A percentile compares a stretch with the other conserved stretches of the same genome.
These are phyloP conservation scores for Hansenula sp. DNA, from an alignment of 1,139 yeast genomes.

Conservation along the genomic window DNA sequence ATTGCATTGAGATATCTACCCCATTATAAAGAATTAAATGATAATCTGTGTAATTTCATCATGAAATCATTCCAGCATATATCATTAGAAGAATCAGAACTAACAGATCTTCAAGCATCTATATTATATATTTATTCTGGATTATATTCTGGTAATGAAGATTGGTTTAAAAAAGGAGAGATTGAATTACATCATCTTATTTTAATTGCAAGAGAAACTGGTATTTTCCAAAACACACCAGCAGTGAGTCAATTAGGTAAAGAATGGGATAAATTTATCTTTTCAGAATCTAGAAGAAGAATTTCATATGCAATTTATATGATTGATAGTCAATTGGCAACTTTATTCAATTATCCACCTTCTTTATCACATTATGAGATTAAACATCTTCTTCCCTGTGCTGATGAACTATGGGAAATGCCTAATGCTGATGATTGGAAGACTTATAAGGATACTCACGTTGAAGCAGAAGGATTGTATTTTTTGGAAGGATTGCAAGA, in stretches of 20 bases:
- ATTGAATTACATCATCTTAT: neutral
- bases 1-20: neutral
- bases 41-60: neutral
- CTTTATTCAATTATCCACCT: slow-evolving; percentile 3
- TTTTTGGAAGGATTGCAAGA: slow-evolving; percentile 1
- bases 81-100: neutral
- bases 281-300: slow-evolving; percentile 2
- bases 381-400: slow-evolving; percentile 2
- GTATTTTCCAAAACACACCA: neutral
- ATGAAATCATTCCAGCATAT: neutral
- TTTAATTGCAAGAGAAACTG: neutral
- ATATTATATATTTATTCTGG: neutral
- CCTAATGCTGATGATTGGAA: neutral
- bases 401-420: slow-evolving; percentile 2
- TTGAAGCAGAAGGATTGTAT: neutral
- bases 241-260: neutral
- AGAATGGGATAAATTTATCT: slow-evolving; percentile 1
- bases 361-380: slow-evolving; percentile 2
- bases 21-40: neutral
- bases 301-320: slow-evolving; percentile 1
- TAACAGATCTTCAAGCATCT: neutral
- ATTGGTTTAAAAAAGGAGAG: neutral
- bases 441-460: neutral
- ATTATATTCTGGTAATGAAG: neutral
- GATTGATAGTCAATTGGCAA: slow-evolving; percentile 1